Conservation (phyloP, 805 yeast genomes). For the Candida succiphila region DNA sequence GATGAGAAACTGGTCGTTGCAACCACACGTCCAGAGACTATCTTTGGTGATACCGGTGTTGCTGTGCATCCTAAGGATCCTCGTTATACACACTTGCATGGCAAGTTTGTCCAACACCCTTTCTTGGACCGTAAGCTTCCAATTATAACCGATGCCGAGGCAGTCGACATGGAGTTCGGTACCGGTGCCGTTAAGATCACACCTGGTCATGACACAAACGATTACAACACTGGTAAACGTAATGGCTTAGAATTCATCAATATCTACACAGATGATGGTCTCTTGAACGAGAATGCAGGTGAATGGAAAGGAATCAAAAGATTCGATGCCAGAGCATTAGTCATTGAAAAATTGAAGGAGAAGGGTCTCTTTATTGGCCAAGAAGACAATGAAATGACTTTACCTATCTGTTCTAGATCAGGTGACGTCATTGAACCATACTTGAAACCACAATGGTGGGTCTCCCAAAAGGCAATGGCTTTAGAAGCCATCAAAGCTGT, state of each 20-base stretch:
- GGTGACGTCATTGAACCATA: conserved; percentile 96
- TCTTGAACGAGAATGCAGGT: conserved; percentile 86
- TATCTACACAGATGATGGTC: conserved; percentile 87
- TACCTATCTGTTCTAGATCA: conserved; percentile 91
- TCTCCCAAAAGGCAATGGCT: conserved; percentile 83
- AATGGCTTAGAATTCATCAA: conserved; percentile 80
- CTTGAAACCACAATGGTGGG: conserved; percentile 99
- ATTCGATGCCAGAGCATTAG: conserved; percentile 84
- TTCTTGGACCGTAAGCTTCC: conserved; percentile 80
- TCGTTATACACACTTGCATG: conserved; percentile 91
- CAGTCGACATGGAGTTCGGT: conserved; percentile 99
- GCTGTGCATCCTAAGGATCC: conserved; percentile 96
- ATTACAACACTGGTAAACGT: conserved; percentile 94
- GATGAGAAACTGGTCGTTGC: conserved; percentile 89
- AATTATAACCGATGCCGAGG: conserved; percentile 79
- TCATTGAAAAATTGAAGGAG: conserved; percentile 69
- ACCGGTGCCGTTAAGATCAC: conserved; percentile 99
- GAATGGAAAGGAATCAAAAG: conserved; percentile 87
- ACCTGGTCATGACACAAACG: conserved; percentile 97
- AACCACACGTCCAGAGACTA: conserved; percentile 97
- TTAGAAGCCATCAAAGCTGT: conserved; percentile 80
- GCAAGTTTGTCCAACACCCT: conserved; percentile 86
- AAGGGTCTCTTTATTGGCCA: conserved; percentile 74
- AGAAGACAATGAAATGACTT: conserved; percentile 90
- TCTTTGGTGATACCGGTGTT: conserved; percentile 96